Percentiles rank a stretch among this genome's conserved stretches.
Conservation (phyloP, 2,329 filamentous ascomycete genomes). For the Capronia americana region DNA sequence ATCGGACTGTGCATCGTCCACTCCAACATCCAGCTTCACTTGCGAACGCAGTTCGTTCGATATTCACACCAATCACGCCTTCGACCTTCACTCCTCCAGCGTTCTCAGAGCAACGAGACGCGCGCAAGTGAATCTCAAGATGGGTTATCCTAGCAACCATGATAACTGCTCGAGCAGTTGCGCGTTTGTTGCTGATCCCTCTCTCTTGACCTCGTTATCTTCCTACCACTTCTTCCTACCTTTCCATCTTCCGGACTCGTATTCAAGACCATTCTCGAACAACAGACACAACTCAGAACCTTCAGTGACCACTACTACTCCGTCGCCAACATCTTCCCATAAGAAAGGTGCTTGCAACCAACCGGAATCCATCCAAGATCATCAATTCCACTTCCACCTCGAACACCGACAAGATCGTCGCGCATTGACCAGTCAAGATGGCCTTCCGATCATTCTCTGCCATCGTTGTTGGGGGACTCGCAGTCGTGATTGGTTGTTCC, state of each 20-base stretch:
- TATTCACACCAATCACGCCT: background rate
- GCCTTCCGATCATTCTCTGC: background rate
- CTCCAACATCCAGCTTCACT: background rate
- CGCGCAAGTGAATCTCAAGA: background rate
- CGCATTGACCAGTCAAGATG: background rate
- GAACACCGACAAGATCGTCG: background rate
- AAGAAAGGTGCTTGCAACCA: background rate
- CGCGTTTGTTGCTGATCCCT: background rate
- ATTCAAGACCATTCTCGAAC: background rate
- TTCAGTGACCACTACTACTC: background rate
- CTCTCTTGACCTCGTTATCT: background rate
- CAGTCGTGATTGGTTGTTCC: background rate
- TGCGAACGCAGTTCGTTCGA: background rate
- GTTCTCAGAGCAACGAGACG: background rate
- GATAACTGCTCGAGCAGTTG: background rate
- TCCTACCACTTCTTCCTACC: conserved; percentile 1
- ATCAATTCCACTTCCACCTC: background rate
- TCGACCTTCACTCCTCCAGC: background rate
- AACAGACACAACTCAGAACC: background rate
- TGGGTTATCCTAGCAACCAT: background rate
- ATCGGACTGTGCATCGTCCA: background rate
- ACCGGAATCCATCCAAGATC: background rate
- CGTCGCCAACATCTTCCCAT: background rate
- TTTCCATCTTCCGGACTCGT: background rate
- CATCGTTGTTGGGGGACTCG: background rate